Evolutionary conservation across 805 yeast species (phyloP), one percentile per base, ranked within the genome.

Genomic region (Metschnikowia gelsemii): DNA sequence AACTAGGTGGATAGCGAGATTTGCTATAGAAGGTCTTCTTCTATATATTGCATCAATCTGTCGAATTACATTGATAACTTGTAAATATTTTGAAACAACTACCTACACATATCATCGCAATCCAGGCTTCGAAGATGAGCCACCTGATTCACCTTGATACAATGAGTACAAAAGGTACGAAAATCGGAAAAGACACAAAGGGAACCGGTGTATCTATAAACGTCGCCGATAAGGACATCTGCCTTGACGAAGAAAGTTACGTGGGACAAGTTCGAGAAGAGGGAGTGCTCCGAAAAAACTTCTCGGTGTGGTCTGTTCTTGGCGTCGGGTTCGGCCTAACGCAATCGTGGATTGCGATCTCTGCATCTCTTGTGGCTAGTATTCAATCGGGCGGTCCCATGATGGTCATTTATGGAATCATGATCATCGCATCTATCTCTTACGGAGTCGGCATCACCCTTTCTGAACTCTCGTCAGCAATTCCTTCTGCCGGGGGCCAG

Each of bases 401-500:
- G 43, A 47, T 67, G 54, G 66, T 68, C 46, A 59, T 68, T n/a
- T 68, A 66, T 46, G 73, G 73, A 13, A 66, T 68, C 46, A 56
- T 68, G 32, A 68, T 67, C 47, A 64, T 66, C 24, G 62, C 68
- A 5, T 52, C 48, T 43, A 56, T 68, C 32, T 65, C 71, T 16
- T 57, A 60, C 45, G 57, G 64, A 49, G 58, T 68, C 42, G 73
- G 69, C 14, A 58, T 62, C 40, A 59, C 72, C 5, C 59, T 68
- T 28, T 61, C 68, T 3, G 74, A 68, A 46, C 56, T 68, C 46
- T 60, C 71, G 8, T 56, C 63, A 25, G 70, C 72, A 16, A 65
- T 63, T 38, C 71, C 71, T 3, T 59, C 65, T n/a, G 71, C 72
- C 18, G 73, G 73, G 1, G 73, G 72, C 42, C 74, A 67, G 54